A percentile compares a stretch with the other conserved stretches of the same genome.
Evolutionary conservation across 192 early-diverging fungal species (phyloP).

Genomic region (Dimargaris cristalligena): DNA sequence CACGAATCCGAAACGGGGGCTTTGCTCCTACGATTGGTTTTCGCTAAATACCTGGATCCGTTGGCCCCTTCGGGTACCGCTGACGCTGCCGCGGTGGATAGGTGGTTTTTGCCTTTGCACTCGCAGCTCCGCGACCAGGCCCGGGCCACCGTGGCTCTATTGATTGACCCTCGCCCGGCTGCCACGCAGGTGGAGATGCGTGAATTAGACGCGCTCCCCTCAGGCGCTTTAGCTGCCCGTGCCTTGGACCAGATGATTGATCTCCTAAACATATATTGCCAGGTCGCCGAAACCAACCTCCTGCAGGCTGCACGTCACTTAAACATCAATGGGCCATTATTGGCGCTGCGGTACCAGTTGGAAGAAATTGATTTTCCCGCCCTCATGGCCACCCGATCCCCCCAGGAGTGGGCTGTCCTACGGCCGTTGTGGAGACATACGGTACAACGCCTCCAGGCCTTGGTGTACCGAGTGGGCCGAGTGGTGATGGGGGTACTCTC

Average conservation of each 20-base stretch:
- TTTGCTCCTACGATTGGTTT: conserved; percentile 58
- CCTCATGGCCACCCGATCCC: conserved; percentile 25
- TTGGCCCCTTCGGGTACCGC: conserved; percentile 18
- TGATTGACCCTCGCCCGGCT: not conserved
- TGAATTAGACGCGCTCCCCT: not conserved
- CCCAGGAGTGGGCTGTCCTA: conserved; percentile 6
- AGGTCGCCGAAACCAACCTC: conserved; percentile 26
- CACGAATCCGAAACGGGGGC: conserved; percentile 73
- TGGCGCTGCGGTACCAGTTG: conserved; percentile 39
- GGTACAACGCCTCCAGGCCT: conserved; percentile 23
- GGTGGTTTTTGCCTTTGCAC: not conserved
- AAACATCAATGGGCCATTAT: conserved; percentile 40
- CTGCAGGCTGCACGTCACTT: conserved; percentile 26
- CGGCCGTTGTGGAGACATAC: conserved; percentile 22
- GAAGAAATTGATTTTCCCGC: conserved; percentile 39
- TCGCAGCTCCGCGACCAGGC: not conserved
- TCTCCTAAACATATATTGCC: conserved; percentile 14
- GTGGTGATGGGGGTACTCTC: conserved; percentile 54
- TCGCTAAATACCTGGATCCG: conserved; percentile 72
- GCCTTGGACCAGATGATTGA: conserved; percentile 12
- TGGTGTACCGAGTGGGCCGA: conserved; percentile 35
- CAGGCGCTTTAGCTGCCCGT: not conserved
- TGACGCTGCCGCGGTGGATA: not conserved
- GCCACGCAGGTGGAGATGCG: not conserved
- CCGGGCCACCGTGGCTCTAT: not conserved